These are phyloP conservation scores for Chenopodium berlandieri DNA, from an alignment of 148 eudicot genomes.

Conservation along the genomic window DNA sequence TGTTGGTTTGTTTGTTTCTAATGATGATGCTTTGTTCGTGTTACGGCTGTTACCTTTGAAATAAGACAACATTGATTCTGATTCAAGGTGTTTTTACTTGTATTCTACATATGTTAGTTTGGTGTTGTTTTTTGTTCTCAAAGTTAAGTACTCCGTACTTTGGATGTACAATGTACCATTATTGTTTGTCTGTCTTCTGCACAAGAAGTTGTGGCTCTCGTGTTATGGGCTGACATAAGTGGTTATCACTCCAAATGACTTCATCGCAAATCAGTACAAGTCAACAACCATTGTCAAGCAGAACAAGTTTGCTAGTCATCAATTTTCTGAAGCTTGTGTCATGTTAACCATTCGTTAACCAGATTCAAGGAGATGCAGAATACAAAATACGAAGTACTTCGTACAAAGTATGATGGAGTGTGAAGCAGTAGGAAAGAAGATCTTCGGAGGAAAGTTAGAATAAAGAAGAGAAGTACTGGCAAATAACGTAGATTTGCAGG, in stretches of 20 bases:
- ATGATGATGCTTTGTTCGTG: conserved; percentile 17
- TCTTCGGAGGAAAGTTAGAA: no score
- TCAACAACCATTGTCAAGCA: no score
- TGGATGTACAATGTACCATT: neutral
- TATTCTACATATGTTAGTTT: neutral
- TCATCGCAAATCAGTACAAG: no score
- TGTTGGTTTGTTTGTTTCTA: conserved; percentile 12
- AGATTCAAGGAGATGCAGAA: no score
- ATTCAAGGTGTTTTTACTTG: conserved; percentile 6
- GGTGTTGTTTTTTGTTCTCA: neutral
- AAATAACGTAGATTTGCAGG: no score
- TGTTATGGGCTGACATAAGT: neutral
- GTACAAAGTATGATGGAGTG: no score
- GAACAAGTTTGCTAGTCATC: no score
- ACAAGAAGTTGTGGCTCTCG: neutral
- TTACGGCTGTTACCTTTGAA: neutral
- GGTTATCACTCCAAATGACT: neutral
- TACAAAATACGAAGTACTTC: no score
- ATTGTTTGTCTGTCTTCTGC: neutral
- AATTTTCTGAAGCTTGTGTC: no score
- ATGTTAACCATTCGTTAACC: no score
- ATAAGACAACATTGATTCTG: conserved; percentile 19
- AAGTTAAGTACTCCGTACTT: neutral
- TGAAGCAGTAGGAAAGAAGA: no score
- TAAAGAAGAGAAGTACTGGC: no score